Evolutionary conservation across 2,329 filamentous ascomycete species (phyloP).

Genomic region (Paramyrothecium sp.): DNA sequence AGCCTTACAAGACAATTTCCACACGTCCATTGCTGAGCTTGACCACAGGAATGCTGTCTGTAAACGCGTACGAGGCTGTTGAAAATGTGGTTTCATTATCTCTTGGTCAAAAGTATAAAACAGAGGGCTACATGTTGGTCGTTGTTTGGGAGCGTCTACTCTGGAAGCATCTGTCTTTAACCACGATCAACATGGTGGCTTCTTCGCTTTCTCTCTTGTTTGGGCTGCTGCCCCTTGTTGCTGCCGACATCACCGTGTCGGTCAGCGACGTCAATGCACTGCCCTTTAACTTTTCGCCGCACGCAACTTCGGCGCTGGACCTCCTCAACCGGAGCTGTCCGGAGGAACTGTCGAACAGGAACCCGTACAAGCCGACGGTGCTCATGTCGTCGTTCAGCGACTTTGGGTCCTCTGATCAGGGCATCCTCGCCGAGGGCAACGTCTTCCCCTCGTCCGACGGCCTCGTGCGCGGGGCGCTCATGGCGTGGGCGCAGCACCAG

Average conservation of each 20-base stretch:
- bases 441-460: conserved; percentile 33
- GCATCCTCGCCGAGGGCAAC: conserved; percentile 10
- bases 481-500: conserved; percentile 49
- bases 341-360: conserved; percentile 22
- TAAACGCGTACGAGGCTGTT: too few relatives aligned
- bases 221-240: conserved; percentile 8
- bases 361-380: conserved; percentile 20
- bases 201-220: too few relatives aligned
- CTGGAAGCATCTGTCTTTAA: too few relatives aligned
- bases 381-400: conserved; percentile 26
- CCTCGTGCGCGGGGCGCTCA: conserved; percentile 42
- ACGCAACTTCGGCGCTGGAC: conserved; percentile 24
- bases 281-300: conserved; percentile 15
- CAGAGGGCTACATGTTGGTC: too few relatives aligned
- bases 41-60: too few relatives aligned
- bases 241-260: conserved; percentile 21
- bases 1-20: too few relatives aligned
- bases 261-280: conserved; percentile 23
- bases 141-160: too few relatives aligned
- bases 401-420: conserved; percentile 8
- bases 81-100: too few relatives aligned
- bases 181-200: too few relatives aligned
- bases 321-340: conserved; percentile 30
- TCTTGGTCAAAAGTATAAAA: too few relatives aligned
- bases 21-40: too few relatives aligned